A percentile compares a stretch with the other conserved stretches of the same genome.
phyloP scores from a whole-genome alignment of 2,329 filamentous ascomycete species.

The Fusarium paranaense region DNA sequence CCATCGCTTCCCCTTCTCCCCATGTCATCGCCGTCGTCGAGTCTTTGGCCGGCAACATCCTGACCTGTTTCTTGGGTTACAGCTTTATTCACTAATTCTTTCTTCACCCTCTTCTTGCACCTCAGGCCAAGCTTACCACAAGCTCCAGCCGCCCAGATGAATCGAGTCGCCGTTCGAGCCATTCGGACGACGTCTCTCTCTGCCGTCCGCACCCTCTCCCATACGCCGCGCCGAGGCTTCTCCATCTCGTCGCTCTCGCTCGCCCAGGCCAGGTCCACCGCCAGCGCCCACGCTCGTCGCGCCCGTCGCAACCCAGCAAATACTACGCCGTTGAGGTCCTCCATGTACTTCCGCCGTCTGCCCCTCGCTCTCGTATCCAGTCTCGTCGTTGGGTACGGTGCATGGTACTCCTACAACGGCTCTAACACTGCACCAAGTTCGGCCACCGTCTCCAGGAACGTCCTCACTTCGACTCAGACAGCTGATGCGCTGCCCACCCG shows the following conservation, averaged over 20 bases:
- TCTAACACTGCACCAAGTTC: slow-evolving; percentile 49
- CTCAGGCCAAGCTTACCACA: slow-evolving; percentile 16
- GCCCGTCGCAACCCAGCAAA: slow-evolving; percentile 45
- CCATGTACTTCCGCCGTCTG: slow-evolving; percentile 80
- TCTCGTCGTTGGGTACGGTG: slow-evolving; percentile 77
- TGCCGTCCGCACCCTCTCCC: slow-evolving; percentile 68
- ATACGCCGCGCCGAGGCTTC: slow-evolving; percentile 58
- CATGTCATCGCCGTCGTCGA: slow-evolving; percentile 16
- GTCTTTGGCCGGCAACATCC: slow-evolving; percentile 11
- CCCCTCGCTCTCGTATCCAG: slow-evolving; percentile 75
- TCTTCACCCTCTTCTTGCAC: background rate
- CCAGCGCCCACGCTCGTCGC: slow-evolving; percentile 55
- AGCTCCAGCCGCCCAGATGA: slow-evolving; percentile 66
- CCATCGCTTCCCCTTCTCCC: slow-evolving; percentile 6
- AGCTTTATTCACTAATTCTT: background rate
- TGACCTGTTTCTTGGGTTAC: background rate
- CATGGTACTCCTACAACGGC: slow-evolving; percentile 77
- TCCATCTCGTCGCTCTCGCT: slow-evolving; percentile 64
- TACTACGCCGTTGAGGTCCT: slow-evolving; percentile 68
- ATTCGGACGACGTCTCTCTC: slow-evolving; percentile 76
- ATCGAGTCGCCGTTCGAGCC: slow-evolving; percentile 76
- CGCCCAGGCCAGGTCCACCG: slow-evolving; percentile 68
- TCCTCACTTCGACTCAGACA: slow-evolving; percentile 55
- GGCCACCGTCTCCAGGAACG: slow-evolving; percentile 50
- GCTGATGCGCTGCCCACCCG: slow-evolving; percentile 61